phyloP scores from a whole-genome alignment of 805 yeast species.

The Wickerhamomyces bisporus region DNA sequence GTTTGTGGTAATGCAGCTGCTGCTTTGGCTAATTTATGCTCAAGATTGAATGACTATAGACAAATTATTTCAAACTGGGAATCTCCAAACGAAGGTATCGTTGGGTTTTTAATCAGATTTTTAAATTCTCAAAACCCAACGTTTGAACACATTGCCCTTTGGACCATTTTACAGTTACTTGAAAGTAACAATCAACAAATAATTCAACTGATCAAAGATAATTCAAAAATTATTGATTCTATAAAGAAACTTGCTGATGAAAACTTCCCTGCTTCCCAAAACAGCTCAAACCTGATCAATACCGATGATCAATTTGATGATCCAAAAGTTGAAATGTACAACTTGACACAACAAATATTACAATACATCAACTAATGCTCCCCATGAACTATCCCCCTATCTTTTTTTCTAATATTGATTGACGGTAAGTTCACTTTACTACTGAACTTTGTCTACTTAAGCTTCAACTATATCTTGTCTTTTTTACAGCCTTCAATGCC shows the following conservation, averaged over 20 bases:
- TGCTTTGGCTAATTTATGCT: conserved; percentile 91
- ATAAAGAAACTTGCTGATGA: conserved; percentile 42
- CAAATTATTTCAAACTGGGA: conserved; percentile 77
- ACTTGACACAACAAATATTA: conserved; percentile 62
- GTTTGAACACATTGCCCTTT: conserved; percentile 94
- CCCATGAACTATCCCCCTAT: too few relatives aligned
- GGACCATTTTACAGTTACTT: conserved; percentile 91
- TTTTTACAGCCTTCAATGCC: too few relatives aligned
- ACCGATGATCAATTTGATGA: conserved; percentile 46
- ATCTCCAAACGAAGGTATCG: conserved; percentile 76
- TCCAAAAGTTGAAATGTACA: conserved; percentile 59
- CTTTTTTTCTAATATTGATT: too few relatives aligned
- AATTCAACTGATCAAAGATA: conserved; percentile 46
- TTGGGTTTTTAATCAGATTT: conserved; percentile 77
- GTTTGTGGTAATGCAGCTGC: conserved; percentile 99
- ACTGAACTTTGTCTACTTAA: too few relatives aligned
- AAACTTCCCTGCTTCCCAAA: conserved; percentile 28
- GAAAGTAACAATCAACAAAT: conserved; percentile 76
- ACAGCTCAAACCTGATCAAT: conserved; percentile 21
- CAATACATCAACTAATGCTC: conserved; percentile 31
- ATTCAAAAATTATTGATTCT: conserved; percentile 47
- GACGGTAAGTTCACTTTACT: too few relatives aligned
- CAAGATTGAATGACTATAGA: conserved; percentile 80
- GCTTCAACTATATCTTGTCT: too few relatives aligned
- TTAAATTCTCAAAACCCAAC: conserved; percentile 83